Percentiles rank a stretch among this genome's conserved stretches.
These are phyloP conservation scores for Gnomoniopsis sp. DNA, from an alignment of 2,329 filamentous ascomycete species.

Conservation along the genomic window DNA sequence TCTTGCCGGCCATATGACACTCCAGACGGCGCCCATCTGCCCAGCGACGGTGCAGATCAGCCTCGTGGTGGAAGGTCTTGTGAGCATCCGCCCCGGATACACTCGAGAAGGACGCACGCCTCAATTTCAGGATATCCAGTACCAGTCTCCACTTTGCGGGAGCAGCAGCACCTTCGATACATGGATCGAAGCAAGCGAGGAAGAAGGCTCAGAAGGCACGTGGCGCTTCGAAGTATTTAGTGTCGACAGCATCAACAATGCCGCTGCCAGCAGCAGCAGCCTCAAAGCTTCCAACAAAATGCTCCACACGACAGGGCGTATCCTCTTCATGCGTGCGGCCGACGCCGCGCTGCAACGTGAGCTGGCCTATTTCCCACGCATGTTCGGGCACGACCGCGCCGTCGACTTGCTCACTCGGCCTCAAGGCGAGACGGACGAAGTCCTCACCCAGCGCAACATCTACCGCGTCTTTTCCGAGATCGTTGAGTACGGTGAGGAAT, in stretches of 20 bases:
- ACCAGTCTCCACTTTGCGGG: constrained; percentile 30
- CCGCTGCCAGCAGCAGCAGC: not conserved
- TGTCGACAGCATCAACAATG: not conserved
- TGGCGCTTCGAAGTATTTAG: constrained; percentile 3
- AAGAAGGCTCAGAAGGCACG: not conserved
- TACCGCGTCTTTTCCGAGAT: constrained; percentile 34
- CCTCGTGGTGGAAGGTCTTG: constrained; percentile 30
- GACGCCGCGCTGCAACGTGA: constrained; percentile 18
- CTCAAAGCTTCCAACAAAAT: not conserved
- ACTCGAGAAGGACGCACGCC: constrained; percentile 22
- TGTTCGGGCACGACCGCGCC: constrained; percentile 19
- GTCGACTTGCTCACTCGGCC: constrained; percentile 13
- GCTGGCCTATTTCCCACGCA: constrained; percentile 17
- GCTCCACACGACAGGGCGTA: constrained; percentile 18
- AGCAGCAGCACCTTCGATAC: constrained; percentile 25
- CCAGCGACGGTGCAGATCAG: constrained; percentile 35
- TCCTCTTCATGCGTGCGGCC: constrained; percentile 12
- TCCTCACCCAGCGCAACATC: constrained; percentile 33
- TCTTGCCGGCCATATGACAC: constrained; percentile 36
- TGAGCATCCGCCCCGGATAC: constrained; percentile 28
- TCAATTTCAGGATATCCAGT: constrained; percentile 27
- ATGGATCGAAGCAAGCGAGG: not conserved
- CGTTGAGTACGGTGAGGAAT: constrained; percentile 31
- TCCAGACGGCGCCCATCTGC: constrained; percentile 32
- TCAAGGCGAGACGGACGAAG: constrained; percentile 23